Conservation (phyloP, 2,329 filamentous ascomycete species). For the Fusarium buharicum region DNA sequence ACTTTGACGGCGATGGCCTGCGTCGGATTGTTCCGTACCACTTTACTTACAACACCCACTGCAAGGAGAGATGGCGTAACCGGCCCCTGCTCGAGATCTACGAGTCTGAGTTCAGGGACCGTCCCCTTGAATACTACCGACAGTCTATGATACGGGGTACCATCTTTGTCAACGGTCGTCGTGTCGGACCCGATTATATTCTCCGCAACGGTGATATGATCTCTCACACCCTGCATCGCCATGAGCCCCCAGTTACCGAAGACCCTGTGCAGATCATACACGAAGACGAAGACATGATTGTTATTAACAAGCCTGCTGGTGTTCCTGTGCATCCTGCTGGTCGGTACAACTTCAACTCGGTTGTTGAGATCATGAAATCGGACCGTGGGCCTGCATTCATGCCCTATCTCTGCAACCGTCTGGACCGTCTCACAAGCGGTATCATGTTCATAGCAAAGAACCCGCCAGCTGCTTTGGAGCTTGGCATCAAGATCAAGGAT, state of each 20-base stretch:
- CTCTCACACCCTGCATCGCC: slow-evolving; percentile 92
- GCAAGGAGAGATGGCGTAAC: slow-evolving; percentile 92
- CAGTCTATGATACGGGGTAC: slow-evolving; percentile 81
- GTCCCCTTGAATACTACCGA: slow-evolving; percentile 86
- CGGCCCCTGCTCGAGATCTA: slow-evolving; percentile 87
- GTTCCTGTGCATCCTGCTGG: slow-evolving; percentile 96
- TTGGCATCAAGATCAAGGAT: slow-evolving; percentile 79
- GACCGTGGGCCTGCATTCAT: slow-evolving; percentile 69
- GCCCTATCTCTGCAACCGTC: slow-evolving; percentile 83
- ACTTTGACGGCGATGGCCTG: slow-evolving; percentile 78
- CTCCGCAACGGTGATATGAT: slow-evolving; percentile 91
- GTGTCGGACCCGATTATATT: slow-evolving; percentile 72
- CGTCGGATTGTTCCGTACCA: slow-evolving; percentile 88
- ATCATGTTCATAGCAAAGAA: slow-evolving; percentile 99
- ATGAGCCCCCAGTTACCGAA: slow-evolving; percentile 91
- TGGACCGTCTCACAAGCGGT: slow-evolving; percentile 92
- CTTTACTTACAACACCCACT: slow-evolving; percentile 94
- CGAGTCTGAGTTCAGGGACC: slow-evolving; percentile 88
- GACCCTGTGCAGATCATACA: slow-evolving; percentile 84
- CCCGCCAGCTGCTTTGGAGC: slow-evolving; percentile 77
- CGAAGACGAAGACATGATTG: slow-evolving; percentile 92
- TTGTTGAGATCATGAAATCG: slow-evolving; percentile 91
- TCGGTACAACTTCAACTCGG: slow-evolving; percentile 93
- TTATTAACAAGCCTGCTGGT: slow-evolving; percentile 96
- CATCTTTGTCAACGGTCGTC: slow-evolving; percentile 82